Base-by-base conservation (phyloP, 176 grass and related monocot genomes). In the Aegilops bicornis region DNA sequence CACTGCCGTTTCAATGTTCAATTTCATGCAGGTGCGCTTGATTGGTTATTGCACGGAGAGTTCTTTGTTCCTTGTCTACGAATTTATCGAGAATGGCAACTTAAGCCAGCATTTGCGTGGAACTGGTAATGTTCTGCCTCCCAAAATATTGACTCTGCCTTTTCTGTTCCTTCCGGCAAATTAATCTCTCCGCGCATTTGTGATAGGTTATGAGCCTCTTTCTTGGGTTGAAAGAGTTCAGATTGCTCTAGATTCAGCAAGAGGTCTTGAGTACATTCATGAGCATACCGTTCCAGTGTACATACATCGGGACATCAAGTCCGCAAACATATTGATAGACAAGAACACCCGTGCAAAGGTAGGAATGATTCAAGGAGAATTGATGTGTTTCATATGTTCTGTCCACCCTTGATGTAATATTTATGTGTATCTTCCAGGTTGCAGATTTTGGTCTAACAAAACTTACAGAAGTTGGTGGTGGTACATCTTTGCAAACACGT, bases 241-340 rank as follows among this genome's bases (percentile, higher is more conserved):
- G 78, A 96, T 99, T 86, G 97, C 97, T 59, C 89, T 99, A 60
- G 94, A 99, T 89, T 92, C 97, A 80, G 97, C 97, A 66, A 96
- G 97, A 85, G 94, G 94, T 88, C 85, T 99, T 30, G 97, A 99
- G 90, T 99, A 99, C 76, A 94, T 99, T 84, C 97, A 99, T 33
- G 94, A 99, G 75, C 97, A 99, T 86, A 99, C 94, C 37, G 94
- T 99, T 56, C 97, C 94, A 88, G 90, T 96, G 5, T 99, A 99
- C 66, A 94, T 99, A 87, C 97, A 99, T 80, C 82, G 97, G 3
- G 97, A 99, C 84, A 99, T 99, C 56, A 99, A 99, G 90, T 91
- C 97, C 58, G 94, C 94, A 82, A 99, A 99, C 73, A 99, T 99
- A 29, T 90, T 99, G 86, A 94, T 99, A 89, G 97, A 99, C 84